Base-by-base conservation (phyloP, 495 filamentous ascomycete genomes). In the Tirmania nivea region DNA sequence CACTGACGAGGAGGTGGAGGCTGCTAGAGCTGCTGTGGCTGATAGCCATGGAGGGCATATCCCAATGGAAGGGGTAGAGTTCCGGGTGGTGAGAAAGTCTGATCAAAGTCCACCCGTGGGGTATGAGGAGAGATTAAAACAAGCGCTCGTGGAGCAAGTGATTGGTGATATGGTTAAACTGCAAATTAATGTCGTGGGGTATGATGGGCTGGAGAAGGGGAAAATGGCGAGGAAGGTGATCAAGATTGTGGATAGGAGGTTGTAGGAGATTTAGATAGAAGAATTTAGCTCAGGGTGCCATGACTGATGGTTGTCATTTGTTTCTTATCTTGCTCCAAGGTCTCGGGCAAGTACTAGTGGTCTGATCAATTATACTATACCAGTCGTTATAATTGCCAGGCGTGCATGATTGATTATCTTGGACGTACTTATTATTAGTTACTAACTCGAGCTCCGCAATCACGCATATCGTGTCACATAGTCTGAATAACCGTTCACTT, bases 201-300 rank as follows among this genome's bases (percentile, higher is more conserved):
- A 59, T 48, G 35, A 35, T 17, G 54, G 25, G 0, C 51, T 64
- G 31, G 62, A 64, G 45, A 56, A 51, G 25, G 59, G 62, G 10
- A 31, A 9, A 8, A 52, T 55, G 10, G 62, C 55, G 10, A 42
- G 51, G 20, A 64, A 64, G 50, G 57, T 64, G 36, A 53, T 63
- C 35, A 64, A 61, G 49, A 55, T 64, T 51, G 47, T 64, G 6
- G 60, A 63, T 48, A 50, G 49, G 31, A 57, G 55, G 2, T 7
- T 31, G 25, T 31, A 31, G 25, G 25, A 7, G n/a, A n/a, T n/a
- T n/a, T n/a, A 31, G 25, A 31, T 31, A 31, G n/a, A n/a, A n/a
- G n/a, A n/a, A n/a, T n/a, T n/a, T n/a, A n/a, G n/a, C n/a, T n/a
- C n/a, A n/a, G n/a, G n/a, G n/a, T n/a, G n/a, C n/a, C n/a, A n/a